phyloP scores from a whole-genome alignment of 1,284 basidiomycete genomes.

The Phellinidium pouzarii region DNA sequence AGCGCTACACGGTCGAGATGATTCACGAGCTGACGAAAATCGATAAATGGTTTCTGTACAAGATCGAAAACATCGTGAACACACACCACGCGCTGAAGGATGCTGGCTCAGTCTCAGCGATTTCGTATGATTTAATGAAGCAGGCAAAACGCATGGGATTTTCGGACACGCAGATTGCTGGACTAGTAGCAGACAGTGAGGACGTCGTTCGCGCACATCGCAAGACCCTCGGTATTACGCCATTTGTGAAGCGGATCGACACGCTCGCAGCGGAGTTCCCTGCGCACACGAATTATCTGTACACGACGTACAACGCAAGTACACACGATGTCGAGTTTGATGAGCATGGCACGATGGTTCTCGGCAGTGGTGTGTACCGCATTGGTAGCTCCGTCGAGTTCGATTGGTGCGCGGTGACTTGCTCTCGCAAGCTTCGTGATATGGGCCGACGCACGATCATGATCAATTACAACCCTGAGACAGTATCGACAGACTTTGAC shows the following conservation, averaged over 20 bases:
- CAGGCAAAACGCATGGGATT: slow-evolving; percentile 92
- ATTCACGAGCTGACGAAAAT: slow-evolving; percentile 97
- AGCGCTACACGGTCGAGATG: slow-evolving; percentile 90
- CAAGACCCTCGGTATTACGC: slow-evolving; percentile 84
- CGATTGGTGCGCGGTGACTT: slow-evolving; percentile 99
- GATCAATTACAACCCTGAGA: slow-evolving; percentile 99
- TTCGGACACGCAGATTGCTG: slow-evolving; percentile 89
- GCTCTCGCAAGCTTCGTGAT: slow-evolving; percentile 84
- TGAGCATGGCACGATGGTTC: slow-evolving; percentile 97
- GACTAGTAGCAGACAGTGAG: slow-evolving; percentile 63
- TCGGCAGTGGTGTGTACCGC: slow-evolving; percentile 98
- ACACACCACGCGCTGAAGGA: slow-evolving; percentile 70
- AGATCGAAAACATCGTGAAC: slow-evolving; percentile 95
- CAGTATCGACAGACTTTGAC: slow-evolving; percentile 98
- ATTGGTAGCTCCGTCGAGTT: slow-evolving; percentile 99
- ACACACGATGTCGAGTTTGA: slow-evolving; percentile 95
- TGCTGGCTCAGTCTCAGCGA: slow-evolving; percentile 57
- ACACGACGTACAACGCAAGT: slow-evolving; percentile 98
- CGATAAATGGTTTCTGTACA: slow-evolving; percentile 99
- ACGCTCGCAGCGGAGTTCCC: slow-evolving; percentile 99
- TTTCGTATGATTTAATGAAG: slow-evolving; percentile 58
- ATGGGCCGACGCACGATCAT: slow-evolving; percentile 96
- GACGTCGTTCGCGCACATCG: slow-evolving; percentile 77
- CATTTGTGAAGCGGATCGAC: slow-evolving; percentile 99
- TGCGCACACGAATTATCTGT: slow-evolving; percentile 98